Evolutionary conservation across 1,284 basidiomycete species (phyloP).

Genomic region (Ustilago bromivora): DNA sequence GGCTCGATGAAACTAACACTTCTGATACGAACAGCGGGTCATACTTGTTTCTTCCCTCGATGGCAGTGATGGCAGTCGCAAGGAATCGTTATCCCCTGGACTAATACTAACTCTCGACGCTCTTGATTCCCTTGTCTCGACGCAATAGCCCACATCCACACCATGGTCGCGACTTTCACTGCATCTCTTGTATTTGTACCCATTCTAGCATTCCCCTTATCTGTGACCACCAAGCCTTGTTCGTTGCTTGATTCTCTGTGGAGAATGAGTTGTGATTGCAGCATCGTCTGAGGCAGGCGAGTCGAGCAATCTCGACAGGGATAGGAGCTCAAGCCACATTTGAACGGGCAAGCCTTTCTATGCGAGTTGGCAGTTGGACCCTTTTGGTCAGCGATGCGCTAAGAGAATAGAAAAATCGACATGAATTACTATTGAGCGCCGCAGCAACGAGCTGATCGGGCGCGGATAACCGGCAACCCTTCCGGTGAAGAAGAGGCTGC

Average conservation of each 20-base stretch:
- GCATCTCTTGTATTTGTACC: slow-evolving; percentile 21
- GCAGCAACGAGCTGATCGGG: background rate
- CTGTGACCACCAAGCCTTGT: background rate
- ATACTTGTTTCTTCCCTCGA: background rate
- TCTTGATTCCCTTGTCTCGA: background rate
- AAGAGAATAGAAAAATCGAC: background rate
- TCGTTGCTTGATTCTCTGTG: background rate
- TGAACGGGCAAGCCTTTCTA: background rate
- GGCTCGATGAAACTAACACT: slow-evolving; percentile 56
- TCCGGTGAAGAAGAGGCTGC: background rate
- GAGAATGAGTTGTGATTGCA: too few relatives aligned
- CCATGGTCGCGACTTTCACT: background rate
- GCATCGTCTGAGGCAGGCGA: background rate
- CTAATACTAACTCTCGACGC: background rate
- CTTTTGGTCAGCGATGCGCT: background rate
- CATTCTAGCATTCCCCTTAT: background rate
- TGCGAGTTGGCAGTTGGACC: background rate
- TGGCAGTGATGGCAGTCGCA: background rate
- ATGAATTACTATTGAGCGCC: background rate
- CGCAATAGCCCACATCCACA: background rate
- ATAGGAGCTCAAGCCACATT: background rate
- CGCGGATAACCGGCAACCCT: background rate
- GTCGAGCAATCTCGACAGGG: background rate
- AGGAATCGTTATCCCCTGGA: background rate
- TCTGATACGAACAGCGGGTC: slow-evolving; percentile 32